Percentiles rank a stretch among this genome's conserved stretches.
Evolutionary conservation across 352 stramenopile species (phyloP).

Genomic region (Phytophthora colocasiae): DNA sequence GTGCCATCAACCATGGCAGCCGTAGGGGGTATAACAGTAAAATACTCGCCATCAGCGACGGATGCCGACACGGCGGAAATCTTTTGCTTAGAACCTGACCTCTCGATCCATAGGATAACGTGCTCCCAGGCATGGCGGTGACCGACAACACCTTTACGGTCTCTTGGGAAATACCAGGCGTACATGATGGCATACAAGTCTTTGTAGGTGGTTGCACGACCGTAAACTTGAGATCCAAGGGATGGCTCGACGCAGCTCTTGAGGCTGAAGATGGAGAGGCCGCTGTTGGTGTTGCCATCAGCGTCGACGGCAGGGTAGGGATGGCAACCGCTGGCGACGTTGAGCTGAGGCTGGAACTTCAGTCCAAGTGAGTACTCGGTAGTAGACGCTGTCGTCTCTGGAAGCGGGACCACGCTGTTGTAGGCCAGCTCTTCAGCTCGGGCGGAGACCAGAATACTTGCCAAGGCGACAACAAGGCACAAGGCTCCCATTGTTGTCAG

Average conservation of each 20-base stretch:
- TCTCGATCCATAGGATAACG: slow-evolving; percentile 17
- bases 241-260: slow-evolving; percentile 6
- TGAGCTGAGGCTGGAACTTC: slow-evolving; percentile 33
- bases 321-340: slow-evolving; percentile 21
- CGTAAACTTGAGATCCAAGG: slow-evolving; percentile 29
- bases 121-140: slow-evolving; percentile 22
- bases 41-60: slow-evolving; percentile 16
- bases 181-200: slow-evolving; percentile 34
- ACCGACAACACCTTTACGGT: slow-evolving; percentile 9
- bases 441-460: slow-evolving; percentile 5
- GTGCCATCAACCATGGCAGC: slow-evolving; percentile 13
- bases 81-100: background rate
- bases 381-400: slow-evolving; percentile 14
- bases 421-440: slow-evolving; percentile 16
- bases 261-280: slow-evolving; percentile 13
- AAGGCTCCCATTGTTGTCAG: background rate
- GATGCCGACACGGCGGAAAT: slow-evolving; percentile 4
- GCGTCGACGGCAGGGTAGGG: slow-evolving; percentile 24
- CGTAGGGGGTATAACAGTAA: slow-evolving; percentile 12
- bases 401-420: slow-evolving; percentile 18
- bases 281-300: slow-evolving; percentile 23
- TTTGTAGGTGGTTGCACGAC: slow-evolving; percentile 11
- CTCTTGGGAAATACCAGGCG: slow-evolving; percentile 30
- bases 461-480: background rate
- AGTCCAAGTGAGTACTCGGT: slow-evolving; percentile 15